Conservation (phyloP, 2,329 filamentous ascomycete species). For the Colletotrichum sp. region DNA sequence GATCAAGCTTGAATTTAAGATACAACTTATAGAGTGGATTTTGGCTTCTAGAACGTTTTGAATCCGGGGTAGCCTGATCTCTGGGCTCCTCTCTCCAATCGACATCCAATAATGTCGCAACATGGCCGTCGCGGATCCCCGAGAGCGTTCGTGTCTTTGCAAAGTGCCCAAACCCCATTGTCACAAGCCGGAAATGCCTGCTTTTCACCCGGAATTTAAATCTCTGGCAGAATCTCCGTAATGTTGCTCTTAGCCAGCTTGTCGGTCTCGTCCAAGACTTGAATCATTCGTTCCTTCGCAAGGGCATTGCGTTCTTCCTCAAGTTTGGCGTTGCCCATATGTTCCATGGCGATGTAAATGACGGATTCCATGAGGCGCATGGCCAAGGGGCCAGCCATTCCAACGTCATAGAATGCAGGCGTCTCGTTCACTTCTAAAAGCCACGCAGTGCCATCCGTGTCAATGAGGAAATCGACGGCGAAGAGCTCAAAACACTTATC, state of each 20-base stretch:
- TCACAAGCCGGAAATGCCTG: background rate
- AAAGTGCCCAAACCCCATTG: background rate
- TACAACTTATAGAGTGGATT: background rate
- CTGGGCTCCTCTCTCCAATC: background rate
- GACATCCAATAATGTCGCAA: background rate
- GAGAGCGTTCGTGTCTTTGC: background rate
- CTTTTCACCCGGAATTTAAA: background rate
- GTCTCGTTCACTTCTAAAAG: slow-evolving; percentile 43
- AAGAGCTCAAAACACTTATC: slow-evolving; percentile 43
- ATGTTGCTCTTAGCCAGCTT: slow-evolving; percentile 33
- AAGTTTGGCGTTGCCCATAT: slow-evolving; percentile 29
- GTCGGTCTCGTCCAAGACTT: slow-evolving; percentile 31
- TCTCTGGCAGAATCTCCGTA: slow-evolving; percentile 27
- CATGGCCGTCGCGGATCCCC: background rate
- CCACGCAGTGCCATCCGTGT: slow-evolving; percentile 35
- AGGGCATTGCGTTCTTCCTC: slow-evolving; percentile 15
- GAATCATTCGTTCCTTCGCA: slow-evolving; percentile 25
- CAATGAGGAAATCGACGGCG: slow-evolving; percentile 39
- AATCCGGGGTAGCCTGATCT: background rate
- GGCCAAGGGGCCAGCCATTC: slow-evolving; percentile 36
- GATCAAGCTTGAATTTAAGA: background rate
- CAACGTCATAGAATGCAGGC: slow-evolving; percentile 40
- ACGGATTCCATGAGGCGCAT: slow-evolving; percentile 40
- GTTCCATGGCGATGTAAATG: slow-evolving; percentile 36
- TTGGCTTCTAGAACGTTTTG: background rate